Evolutionary conservation across 2,329 filamentous ascomycete species (phyloP).

Genomic region (Cytospora paraplurivora): DNA sequence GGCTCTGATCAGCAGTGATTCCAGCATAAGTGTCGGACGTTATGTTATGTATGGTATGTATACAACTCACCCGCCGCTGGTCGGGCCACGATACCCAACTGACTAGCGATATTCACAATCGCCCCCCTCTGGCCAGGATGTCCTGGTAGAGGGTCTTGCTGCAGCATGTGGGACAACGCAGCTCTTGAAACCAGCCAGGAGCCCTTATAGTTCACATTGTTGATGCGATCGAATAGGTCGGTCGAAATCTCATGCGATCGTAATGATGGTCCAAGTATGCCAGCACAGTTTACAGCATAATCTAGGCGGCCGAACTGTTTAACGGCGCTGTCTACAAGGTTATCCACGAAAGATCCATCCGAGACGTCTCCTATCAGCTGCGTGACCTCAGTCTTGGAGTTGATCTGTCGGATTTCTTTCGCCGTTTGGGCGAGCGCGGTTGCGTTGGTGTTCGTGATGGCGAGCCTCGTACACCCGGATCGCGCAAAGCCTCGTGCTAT

Average conservation of each 20-base stretch:
- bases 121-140: slow-evolving; percentile 48
- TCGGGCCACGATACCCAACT: slow-evolving; percentile 52
- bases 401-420: slow-evolving; percentile 37
- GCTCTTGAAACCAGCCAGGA: slow-evolving; percentile 51
- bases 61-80: slow-evolving; percentile 46
- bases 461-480: slow-evolving; percentile 53
- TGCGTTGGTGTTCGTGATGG: slow-evolving; percentile 55
- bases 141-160: slow-evolving; percentile 45
- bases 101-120: slow-evolving; percentile 56
- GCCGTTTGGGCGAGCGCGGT: slow-evolving; percentile 42
- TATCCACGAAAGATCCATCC: slow-evolving; percentile 46
- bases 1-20: background rate
- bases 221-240: slow-evolving; percentile 55
- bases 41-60: background rate
- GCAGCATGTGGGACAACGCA: slow-evolving; percentile 48
- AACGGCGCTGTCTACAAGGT: slow-evolving; percentile 39
- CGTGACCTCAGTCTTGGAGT: slow-evolving; percentile 41
- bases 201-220: slow-evolving; percentile 56
- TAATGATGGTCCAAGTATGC: slow-evolving; percentile 47
- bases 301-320: slow-evolving; percentile 50
- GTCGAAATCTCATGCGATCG: slow-evolving; percentile 49
- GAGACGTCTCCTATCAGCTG: slow-evolving; percentile 49
- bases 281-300: slow-evolving; percentile 59
- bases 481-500: slow-evolving; percentile 53
- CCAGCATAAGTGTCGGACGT: background rate